A percentile compares a stretch with the other conserved stretches of the same genome.
phyloP scores from a whole-genome alignment of 805 yeast species.

The Starmerella floricola region DNA sequence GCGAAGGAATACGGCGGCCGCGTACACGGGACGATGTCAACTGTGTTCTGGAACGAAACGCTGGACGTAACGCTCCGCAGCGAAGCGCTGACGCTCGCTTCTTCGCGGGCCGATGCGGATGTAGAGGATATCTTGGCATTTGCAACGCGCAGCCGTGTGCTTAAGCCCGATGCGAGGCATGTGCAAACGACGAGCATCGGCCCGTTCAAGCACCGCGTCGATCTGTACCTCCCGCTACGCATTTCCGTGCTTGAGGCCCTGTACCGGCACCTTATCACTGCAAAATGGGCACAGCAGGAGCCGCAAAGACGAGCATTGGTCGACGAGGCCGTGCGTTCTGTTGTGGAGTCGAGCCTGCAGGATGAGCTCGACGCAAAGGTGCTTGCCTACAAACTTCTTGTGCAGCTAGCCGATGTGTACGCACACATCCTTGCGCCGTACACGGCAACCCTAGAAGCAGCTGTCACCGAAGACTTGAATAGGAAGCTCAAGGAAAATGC shows the following conservation, averaged over 20 bases:
- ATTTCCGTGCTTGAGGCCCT: background rate
- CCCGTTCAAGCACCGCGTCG: slow-evolving; percentile 72
- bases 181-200: slow-evolving; percentile 50
- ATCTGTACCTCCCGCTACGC: slow-evolving; percentile 55
- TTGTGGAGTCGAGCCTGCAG: slow-evolving; percentile 40
- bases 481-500: slow-evolving; percentile 48
- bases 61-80: slow-evolving; percentile 1
- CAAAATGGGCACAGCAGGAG: background rate
- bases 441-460: slow-evolving; percentile 24
- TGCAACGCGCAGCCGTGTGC: background rate
- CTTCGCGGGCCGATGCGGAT: background rate
- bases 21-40: too few species aligned
- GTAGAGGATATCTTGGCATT: background rate
- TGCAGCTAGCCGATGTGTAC: slow-evolving; percentile 27
- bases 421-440: background rate
- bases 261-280: background rate
- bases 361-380: slow-evolving; percentile 53
- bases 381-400: slow-evolving; percentile 38
- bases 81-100: slow-evolving; percentile 4
- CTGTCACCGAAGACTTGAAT: slow-evolving; percentile 35
- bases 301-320: background rate
- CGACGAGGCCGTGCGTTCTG: slow-evolving; percentile 31
- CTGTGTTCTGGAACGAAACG: background rate
- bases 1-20: background rate
- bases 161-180: slow-evolving; percentile 1